These are phyloP conservation scores for Drechslerella coelobrocha DNA, from an alignment of 2,329 filamentous ascomycete genomes.

Conservation along the genomic window DNA sequence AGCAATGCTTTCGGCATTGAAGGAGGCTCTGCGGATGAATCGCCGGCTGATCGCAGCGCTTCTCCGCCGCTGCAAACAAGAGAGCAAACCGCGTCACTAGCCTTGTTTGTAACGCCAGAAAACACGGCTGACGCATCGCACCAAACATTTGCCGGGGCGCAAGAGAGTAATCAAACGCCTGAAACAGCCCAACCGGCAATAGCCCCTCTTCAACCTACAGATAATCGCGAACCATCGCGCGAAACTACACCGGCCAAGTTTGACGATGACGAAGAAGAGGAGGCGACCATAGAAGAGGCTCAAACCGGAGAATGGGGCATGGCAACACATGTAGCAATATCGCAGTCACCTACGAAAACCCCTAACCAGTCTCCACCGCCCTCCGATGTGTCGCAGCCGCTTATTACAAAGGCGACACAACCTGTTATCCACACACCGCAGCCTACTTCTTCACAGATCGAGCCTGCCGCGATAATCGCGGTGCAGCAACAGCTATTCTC, in stretches of 20 bases:
- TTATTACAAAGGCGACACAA: constrained; percentile 40
- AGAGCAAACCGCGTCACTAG: constrained; percentile 40
- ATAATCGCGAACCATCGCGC: constrained; percentile 19
- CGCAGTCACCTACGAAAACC: constrained; percentile 43
- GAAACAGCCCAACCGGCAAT: constrained; percentile 13
- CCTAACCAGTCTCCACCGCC: constrained; percentile 24
- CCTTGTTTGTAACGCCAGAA: constrained; percentile 12
- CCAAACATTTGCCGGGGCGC: constrained; percentile 17
- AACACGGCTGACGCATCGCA: constrained; percentile 15
- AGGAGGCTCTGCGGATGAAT: constrained; percentile 20
- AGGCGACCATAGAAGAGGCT: constrained; percentile 39
- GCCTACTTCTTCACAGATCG: constrained; percentile 24
- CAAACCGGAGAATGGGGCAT: constrained; percentile 36
- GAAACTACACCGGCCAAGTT: constrained; percentile 36
- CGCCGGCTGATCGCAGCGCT: constrained; percentile 10
- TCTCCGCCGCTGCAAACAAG: constrained; percentile 22
- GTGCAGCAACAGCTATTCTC: constrained; percentile 13
- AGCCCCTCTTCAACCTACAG: background rate
- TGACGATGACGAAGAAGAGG: constrained; percentile 42
- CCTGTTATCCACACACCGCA: constrained; percentile 46
- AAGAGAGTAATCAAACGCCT: constrained; percentile 7
- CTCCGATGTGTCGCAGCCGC: constrained; percentile 42
- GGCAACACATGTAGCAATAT: constrained; percentile 44
- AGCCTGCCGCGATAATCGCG: constrained; percentile 34
- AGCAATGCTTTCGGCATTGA: constrained; percentile 28